Evolutionary conservation across 345 rosid species (phyloP).

Genomic region (Euphorbia peplus): DNA sequence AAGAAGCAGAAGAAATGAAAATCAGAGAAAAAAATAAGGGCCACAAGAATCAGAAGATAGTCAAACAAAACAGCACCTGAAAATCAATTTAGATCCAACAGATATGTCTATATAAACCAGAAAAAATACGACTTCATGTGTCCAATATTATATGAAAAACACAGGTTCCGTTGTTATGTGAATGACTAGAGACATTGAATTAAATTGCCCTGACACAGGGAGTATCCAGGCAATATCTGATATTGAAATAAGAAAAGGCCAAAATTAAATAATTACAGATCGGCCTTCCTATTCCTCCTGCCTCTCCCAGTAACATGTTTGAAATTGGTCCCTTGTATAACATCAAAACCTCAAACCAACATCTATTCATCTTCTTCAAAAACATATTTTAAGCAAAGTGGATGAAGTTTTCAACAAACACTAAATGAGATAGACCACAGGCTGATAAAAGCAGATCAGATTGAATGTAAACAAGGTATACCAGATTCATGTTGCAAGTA

Average conservation of each 20-base stretch:
- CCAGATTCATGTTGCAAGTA: conserved; percentile 2
- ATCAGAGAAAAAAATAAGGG: conserved; percentile 7
- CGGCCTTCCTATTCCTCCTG: background rate
- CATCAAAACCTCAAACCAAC: background rate
- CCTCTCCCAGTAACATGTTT: background rate
- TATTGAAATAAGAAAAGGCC: background rate
- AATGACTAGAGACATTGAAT: conserved; percentile 8
- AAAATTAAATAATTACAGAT: background rate
- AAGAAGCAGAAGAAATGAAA: conserved; percentile 20
- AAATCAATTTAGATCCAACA: conserved; percentile 3
- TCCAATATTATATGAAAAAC: background rate
- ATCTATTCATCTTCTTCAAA: conserved; percentile 1
- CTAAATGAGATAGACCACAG: conserved; percentile 3
- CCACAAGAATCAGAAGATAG: background rate
- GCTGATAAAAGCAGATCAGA: background rate
- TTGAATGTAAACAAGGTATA: background rate
- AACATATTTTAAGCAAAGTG: background rate
- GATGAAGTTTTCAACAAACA: conserved; percentile 11
- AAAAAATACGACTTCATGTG: background rate
- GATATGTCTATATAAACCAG: background rate
- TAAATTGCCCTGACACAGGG: too few relatives aligned
- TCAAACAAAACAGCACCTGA: background rate
- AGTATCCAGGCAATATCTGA: background rate
- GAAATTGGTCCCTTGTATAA: background rate
- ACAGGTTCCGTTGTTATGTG: background rate